Base-by-base conservation (phyloP, 768 basidiomycete genomes). In the Mycena rebaudengoi region DNA sequence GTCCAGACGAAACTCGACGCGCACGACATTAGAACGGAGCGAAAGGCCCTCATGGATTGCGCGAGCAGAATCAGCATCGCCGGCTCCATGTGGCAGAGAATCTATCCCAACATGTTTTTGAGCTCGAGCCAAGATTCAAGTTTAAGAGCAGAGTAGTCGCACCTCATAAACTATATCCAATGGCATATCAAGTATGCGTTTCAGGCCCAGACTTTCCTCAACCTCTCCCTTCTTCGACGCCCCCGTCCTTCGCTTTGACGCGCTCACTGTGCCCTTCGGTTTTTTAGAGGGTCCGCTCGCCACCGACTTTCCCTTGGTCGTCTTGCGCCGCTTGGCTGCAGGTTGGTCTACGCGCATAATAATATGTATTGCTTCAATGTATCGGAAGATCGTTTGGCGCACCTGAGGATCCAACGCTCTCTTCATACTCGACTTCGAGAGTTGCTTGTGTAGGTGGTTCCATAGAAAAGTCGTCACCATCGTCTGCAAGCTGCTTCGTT, bases 301-400 rank as follows among this genome's bases (percentile, higher is more conserved):
- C 20, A 21, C 30, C 12, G 48, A 30, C 7, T 49, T 56, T 14
- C 14, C 43, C 35, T 48, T 58, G 3, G 25, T 14, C 7, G 56
- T 58, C 45, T 58, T 58, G 46, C 46, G 56, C 11, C 56, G 56
- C 20, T 58, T 58, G 35, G 35, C 20, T 29, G 14, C 45, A 30
- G 45, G 56, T 20, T 39, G 16, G 7, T 58, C 56, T 58, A 20
- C 0, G 30, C 29, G 7, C 25, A 26, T n/a, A n/a, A n/a, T n/a
- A n/a, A n/a, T n/a, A n/a, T n/a, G n/a, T n/a, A n/a, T n/a, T n/a
- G n/a, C n/a, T n/a, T n/a, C n/a, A n/a, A n/a, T n/a, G n/a, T n/a
- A n/a, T n/a, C n/a, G 20, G 8, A n/a, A 41, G 39, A 41, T 26
- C 43, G 18, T 11, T 8, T 21, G 30, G 23, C 28, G 28, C 7